These are phyloP conservation scores for Aphanocladium album DNA, from an alignment of 2,329 filamentous ascomycete genomes.

Conservation along the genomic window DNA sequence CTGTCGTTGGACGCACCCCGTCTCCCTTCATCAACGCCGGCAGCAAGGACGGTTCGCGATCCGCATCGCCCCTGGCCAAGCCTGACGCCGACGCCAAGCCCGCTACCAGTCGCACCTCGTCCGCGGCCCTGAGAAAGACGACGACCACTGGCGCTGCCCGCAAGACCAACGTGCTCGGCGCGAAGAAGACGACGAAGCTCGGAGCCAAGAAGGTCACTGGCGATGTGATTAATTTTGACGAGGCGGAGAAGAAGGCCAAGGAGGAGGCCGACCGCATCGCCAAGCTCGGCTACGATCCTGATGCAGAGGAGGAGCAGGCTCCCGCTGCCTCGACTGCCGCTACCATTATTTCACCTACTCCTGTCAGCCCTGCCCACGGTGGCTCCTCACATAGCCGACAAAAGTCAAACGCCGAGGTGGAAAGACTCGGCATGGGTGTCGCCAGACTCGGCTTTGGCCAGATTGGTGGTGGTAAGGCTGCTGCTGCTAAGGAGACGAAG, in stretches of 20 bases:
- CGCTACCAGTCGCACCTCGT: conserved; percentile 67
- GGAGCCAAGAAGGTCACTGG: conserved; percentile 85
- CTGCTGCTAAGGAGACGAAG: conserved; percentile 46
- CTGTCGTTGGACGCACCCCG: conserved; percentile 70
- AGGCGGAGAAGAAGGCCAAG: conserved; percentile 93
- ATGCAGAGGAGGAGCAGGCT: conserved; percentile 65
- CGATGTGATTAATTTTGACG: conserved; percentile 89
- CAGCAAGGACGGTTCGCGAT: conserved; percentile 68
- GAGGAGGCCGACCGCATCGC: conserved; percentile 95
- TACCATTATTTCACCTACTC: conserved; percentile 67
- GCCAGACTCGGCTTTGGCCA: conserved; percentile 83
- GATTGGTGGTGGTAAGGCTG: conserved; percentile 59
- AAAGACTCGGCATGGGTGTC: conserved; percentile 85
- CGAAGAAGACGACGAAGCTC: conserved; percentile 76
- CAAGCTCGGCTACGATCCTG: conserved; percentile 91
- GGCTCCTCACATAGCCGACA: conserved; percentile 52
- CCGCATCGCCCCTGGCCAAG: conserved; percentile 75
- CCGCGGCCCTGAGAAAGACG: conserved; percentile 77
- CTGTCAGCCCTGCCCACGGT: conserved; percentile 60
- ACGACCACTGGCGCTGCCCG: conserved; percentile 58
- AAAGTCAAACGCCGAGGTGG: conserved; percentile 72
- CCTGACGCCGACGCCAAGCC: conserved; percentile 52
- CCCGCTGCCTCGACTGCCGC: conserved; percentile 46
- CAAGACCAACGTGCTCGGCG: conserved; percentile 80
- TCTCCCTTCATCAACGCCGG: conserved; percentile 87